Evolutionary conservation across 768 basidiomycete species (phyloP).

Genomic region (Lentinula lateritia): DNA sequence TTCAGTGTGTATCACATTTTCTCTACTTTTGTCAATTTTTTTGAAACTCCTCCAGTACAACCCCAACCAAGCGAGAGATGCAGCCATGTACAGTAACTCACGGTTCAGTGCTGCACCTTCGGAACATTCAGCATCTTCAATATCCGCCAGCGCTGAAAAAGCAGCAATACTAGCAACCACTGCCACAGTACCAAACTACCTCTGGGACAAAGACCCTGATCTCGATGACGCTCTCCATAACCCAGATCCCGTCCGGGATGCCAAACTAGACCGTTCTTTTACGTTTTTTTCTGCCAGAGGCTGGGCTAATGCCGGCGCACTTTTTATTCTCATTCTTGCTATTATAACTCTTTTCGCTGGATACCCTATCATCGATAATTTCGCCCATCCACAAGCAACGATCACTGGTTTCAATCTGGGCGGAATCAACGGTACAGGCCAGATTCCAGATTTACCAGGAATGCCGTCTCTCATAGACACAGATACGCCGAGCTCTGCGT

Average conservation of each 20-base stretch:
- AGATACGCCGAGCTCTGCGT: conserved; percentile 60
- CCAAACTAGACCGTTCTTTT: conserved; percentile 51
- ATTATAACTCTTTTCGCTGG: conserved; percentile 81
- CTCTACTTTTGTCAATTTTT: conserved; percentile 9
- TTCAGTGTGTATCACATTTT: conserved; percentile 46
- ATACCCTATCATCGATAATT: conserved; percentile 76
- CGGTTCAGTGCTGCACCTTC: conserved; percentile 53
- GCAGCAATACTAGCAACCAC: conserved; percentile 36
- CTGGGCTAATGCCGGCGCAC: conserved; percentile 71
- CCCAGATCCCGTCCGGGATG: conserved; percentile 72
- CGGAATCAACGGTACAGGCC: conserved; percentile 81
- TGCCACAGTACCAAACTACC: conserved; percentile 61
- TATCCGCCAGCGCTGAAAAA: conserved; percentile 19
- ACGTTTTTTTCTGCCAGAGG: conserved; percentile 79
- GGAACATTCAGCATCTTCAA: conserved; percentile 23
- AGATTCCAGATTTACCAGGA: conserved; percentile 71
- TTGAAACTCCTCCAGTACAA: conserved; percentile 43
- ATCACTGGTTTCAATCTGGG: conserved; percentile 78
- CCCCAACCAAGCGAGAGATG: conserved; percentile 38
- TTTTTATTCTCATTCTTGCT: conserved; percentile 61
- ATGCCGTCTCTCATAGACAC: conserved; percentile 69
- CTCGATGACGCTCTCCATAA: conserved; percentile 89
- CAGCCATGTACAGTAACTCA: conserved; percentile 40
- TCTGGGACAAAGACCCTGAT: conserved; percentile 85
- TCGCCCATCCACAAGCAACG: conserved; percentile 24